Percentiles rank a stretch among this genome's conserved stretches.
These are phyloP conservation scores for Pterocarpus macrocarpus DNA, from an alignment of 306 rosid species.

Conservation along the genomic window DNA sequence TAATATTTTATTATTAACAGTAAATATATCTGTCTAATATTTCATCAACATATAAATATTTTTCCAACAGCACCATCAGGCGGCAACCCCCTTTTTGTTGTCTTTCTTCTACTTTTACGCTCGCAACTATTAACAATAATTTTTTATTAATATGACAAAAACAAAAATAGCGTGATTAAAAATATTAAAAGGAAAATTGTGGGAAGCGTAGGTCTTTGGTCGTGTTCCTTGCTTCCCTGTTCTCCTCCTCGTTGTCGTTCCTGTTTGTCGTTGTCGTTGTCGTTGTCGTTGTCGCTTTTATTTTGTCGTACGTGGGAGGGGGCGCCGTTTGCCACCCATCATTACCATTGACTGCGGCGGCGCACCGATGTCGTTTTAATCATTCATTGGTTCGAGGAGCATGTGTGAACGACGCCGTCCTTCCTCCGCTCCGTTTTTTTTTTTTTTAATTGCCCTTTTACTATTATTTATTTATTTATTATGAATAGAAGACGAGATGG, in stretches of 20 bases:
- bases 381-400: constrained; percentile 31
- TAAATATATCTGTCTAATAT: too few species aligned
- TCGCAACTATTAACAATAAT: too few species aligned
- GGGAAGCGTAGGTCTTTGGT: too few species aligned
- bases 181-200: too few species aligned
- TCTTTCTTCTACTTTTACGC: neutral
- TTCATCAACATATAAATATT: too few species aligned
- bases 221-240: too few species aligned
- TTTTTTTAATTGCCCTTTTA: too few species aligned
- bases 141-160: too few species aligned
- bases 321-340: constrained; percentile 42
- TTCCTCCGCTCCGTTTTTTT: too few species aligned
- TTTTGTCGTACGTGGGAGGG: constrained; percentile 30
- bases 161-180: neutral
- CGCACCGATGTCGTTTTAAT: constrained; percentile 32
- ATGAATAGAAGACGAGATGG: neutral
- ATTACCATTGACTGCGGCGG: constrained; percentile 53
- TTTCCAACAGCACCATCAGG: too few species aligned
- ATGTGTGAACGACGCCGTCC: constrained; percentile 31
- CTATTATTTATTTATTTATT: neutral
- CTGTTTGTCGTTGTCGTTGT: constrained; percentile 16
- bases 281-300: neutral
- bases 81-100: neutral
- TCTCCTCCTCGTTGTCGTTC: neutral
- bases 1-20: too few species aligned